phyloP scores from a whole-genome alignment of 1,284 basidiomycete species.

The Heterobasidion occidentale region DNA sequence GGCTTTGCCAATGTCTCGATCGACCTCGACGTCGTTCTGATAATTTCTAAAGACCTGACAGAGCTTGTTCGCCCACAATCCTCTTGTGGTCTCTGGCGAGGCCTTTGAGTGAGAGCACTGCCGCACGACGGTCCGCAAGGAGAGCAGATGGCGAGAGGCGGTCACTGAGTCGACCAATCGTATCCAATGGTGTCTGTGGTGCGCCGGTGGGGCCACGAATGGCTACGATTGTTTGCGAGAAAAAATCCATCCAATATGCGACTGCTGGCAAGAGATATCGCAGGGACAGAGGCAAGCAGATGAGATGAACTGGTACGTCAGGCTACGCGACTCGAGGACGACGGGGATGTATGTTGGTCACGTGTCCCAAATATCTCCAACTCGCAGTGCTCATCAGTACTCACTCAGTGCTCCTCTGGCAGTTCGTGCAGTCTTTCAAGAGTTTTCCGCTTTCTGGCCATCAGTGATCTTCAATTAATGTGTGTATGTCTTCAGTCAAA shows the following conservation, averaged over 20 bases:
- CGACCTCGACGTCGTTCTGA: constrained; percentile 85
- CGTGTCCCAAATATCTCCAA: no score
- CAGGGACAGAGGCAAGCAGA: no score
- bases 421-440: no score
- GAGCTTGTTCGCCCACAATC: constrained; percentile 74
- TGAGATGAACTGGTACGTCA: no score
- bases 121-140: constrained; percentile 86
- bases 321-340: no score
- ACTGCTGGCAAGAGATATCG: no score
- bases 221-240: constrained; percentile 75
- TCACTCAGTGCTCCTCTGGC: no score
- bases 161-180: constrained; percentile 83
- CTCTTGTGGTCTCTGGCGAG: constrained; percentile 86
- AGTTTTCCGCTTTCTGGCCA: no score
- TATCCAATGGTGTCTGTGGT: constrained; percentile 78
- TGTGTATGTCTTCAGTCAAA: no score
- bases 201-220: constrained; percentile 70
- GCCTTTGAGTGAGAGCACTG: constrained; percentile 88
- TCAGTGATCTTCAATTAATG: no score
- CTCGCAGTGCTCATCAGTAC: no score
- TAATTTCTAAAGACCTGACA: constrained; percentile 74
- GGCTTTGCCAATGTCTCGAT: constrained; percentile 86
- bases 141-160: constrained; percentile 80
- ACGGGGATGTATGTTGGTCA: no score
- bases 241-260: constrained; percentile 56